A percentile compares a stretch with the other conserved stretches of the same genome.
phyloP scores from a whole-genome alignment of 306 rosid species.

The Arachis stenosperma region DNA sequence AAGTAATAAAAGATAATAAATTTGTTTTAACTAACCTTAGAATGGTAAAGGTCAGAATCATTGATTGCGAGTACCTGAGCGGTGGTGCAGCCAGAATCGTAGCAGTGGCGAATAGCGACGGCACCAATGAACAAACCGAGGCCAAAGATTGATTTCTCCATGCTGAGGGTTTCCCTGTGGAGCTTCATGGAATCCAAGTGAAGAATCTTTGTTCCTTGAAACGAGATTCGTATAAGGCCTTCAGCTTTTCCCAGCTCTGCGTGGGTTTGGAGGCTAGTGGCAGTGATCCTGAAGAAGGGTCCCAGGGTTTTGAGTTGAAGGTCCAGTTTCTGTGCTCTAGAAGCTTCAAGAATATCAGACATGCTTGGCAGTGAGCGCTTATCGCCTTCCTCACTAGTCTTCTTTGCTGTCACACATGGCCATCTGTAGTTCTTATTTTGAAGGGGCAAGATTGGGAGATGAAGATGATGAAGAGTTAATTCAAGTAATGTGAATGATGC shows the following conservation, averaged over 20 bases:
- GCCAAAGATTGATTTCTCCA: slow-evolving; percentile 91
- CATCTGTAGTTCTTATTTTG: slow-evolving; percentile 19
- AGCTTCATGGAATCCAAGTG: slow-evolving; percentile 85
- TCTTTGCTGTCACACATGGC: background rate
- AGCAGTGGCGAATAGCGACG: slow-evolving; percentile 76
- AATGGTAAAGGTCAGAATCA: slow-evolving; percentile 80
- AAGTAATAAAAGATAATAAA: too few species aligned
- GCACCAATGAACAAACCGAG: slow-evolving; percentile 92
- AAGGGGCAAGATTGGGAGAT: slow-evolving; percentile 21
- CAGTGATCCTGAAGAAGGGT: slow-evolving; percentile 89
- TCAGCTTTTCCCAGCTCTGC: slow-evolving; percentile 80
- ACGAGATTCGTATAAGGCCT: slow-evolving; percentile 72
- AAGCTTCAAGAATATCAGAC: slow-evolving; percentile 68
- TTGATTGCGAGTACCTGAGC: slow-evolving; percentile 87
- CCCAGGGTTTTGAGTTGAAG: slow-evolving; percentile 77
- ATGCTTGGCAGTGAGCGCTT: slow-evolving; percentile 53
- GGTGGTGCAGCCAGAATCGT: slow-evolving; percentile 65
- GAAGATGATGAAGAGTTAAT: background rate
- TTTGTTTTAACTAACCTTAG: slow-evolving; percentile 55
- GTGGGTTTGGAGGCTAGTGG: slow-evolving; percentile 56
- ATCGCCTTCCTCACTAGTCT: slow-evolving; percentile 16
- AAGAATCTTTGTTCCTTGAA: slow-evolving; percentile 65
- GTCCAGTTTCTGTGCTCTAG: slow-evolving; percentile 65
- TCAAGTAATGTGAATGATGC: too few species aligned
- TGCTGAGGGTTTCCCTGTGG: slow-evolving; percentile 66